phyloP scores from a whole-genome alignment of 495 filamentous ascomycete species.

The Xylaria flabelliformis region DNA sequence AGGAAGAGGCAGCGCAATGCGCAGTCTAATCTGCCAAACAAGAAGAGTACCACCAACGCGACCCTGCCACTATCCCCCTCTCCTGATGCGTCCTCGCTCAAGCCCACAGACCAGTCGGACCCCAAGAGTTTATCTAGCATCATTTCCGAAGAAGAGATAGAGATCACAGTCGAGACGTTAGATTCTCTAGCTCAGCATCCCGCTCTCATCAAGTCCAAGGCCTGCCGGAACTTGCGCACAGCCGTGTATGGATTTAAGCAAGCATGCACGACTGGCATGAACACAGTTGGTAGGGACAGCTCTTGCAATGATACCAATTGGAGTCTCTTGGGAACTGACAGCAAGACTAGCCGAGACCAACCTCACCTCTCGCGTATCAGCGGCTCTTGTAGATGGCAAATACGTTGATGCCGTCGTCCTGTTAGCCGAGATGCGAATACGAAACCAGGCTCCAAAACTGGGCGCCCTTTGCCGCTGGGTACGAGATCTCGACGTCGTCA shows the following conservation, averaged over 20 bases:
- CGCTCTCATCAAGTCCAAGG: slow-evolving; percentile 51
- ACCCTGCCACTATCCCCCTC: slow-evolving; percentile 39
- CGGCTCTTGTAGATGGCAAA: slow-evolving; percentile 51
- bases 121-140: slow-evolving; percentile 45
- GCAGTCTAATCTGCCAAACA: slow-evolving; percentile 36
- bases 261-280: slow-evolving; percentile 53
- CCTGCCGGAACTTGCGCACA: slow-evolving; percentile 52
- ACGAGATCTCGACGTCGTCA: slow-evolving; percentile 55
- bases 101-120: slow-evolving; percentile 25
- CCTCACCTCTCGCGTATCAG: slow-evolving; percentile 50
- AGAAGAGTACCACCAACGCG: slow-evolving; percentile 34
- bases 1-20: slow-evolving; percentile 32
- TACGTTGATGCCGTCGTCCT: slow-evolving; percentile 50
- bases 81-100: slow-evolving; percentile 32
- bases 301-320: not conserved
- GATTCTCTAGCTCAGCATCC: slow-evolving; percentile 48
- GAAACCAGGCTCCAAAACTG: slow-evolving; percentile 49
- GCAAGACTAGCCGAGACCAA: slow-evolving; percentile 39
- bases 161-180: slow-evolving; percentile 54
- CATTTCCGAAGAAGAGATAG: slow-evolving; percentile 52
- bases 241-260: slow-evolving; percentile 55
- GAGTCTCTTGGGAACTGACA: slow-evolving; percentile 11
- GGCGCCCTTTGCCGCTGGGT: slow-evolving; percentile 59
- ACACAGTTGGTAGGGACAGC: slow-evolving; percentile 33
- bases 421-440: slow-evolving; percentile 55